Evolutionary conservation across 2,329 filamentous ascomycete genomes (phyloP), one percentile per base, ranked within the genome.

Genomic region (Colletotrichum melonis): DNA sequence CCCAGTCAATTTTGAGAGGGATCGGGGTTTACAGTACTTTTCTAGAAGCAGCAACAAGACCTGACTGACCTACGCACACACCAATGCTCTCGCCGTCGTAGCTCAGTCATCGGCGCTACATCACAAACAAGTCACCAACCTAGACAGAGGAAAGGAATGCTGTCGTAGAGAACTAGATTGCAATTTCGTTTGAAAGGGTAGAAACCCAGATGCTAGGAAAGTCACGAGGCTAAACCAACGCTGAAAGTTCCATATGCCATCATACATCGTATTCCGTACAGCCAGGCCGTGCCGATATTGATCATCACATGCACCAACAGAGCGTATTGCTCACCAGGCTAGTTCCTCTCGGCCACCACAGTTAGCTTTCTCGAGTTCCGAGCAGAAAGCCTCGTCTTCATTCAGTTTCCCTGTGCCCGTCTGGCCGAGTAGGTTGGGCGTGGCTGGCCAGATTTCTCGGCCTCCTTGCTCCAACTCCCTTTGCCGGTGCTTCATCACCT

Each of bases 381-480:
- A 75, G 60, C 79, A 81, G 35, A 81, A 81, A 12, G 75, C 69
- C 58, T 78, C 75, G 28, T 81, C 80, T 30, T 81, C 78, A 1
- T 75, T 73, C 5, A 78, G 58, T 60, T 78, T 81, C 5, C 62
- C 67, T 19, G 76, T 80, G 24, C 77, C 78, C 62, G 76, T 76
- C 7, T 80, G 76, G 2, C 76, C 75, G 1, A 55, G 14, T 1
- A 76, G 46, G 14, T 76, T 76, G 4, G 76, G 79, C 1, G 69
- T 72, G 1, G 78, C 79, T 3, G 81, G 81, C 81, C 81, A 82
- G 35, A 82, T 81, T 55, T 80, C 75, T 6, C 67, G 65, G 1
- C 76, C 78, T 24, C 67, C 76, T 3, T 72, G 69, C 46, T 79
- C 77, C 63, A 79, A 76, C 4, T 75, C 63, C 8, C 67, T 70